Conservation (phyloP, 805 yeast species). For the Kuraishia hungarica region DNA sequence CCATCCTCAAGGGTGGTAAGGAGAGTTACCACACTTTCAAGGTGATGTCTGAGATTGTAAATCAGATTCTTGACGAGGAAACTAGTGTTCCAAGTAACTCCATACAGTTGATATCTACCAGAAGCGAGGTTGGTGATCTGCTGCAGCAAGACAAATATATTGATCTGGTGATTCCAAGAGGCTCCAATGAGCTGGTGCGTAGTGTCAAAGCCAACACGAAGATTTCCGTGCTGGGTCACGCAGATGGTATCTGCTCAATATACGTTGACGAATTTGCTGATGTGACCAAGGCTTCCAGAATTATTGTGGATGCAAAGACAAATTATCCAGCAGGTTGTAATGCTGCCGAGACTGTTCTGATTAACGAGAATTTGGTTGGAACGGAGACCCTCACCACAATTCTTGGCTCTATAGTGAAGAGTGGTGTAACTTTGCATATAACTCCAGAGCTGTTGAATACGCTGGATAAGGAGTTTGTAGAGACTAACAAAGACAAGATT, state of each 20-base stretch:
- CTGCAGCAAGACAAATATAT: slow-evolving; percentile 81
- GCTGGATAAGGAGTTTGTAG: slow-evolving; percentile 12
- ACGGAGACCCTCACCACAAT: slow-evolving; percentile 16
- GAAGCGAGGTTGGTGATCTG: slow-evolving; percentile 84
- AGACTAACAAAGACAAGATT: slow-evolving; percentile 16
- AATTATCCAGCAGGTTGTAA: slow-evolving; percentile 99
- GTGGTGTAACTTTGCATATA: slow-evolving; percentile 69
- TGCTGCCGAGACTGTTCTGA: slow-evolving; percentile 81
- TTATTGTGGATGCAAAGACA: slow-evolving; percentile 82
- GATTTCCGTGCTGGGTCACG: slow-evolving; percentile 97
- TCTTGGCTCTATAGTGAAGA: slow-evolving; percentile 35
- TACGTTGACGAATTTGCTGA: slow-evolving; percentile 77
- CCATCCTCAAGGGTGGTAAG: slow-evolving; percentile 95
- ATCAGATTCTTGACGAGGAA: slow-evolving; percentile 38
- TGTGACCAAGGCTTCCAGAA: slow-evolving; percentile 62
- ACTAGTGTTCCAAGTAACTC: slow-evolving; percentile 77
- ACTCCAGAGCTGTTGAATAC: slow-evolving; percentile 38
- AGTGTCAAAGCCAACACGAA: slow-evolving; percentile 81
- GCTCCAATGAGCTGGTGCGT: slow-evolving; percentile 88
- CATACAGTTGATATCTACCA: slow-evolving; percentile 78
- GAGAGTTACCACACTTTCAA: slow-evolving; percentile 82
- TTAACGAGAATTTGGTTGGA: slow-evolving; percentile 37
- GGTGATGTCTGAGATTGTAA: slow-evolving; percentile 68
- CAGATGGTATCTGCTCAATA: slow-evolving; percentile 94
- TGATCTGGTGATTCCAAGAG: slow-evolving; percentile 95